Evolutionary conservation across 1,284 basidiomycete genomes (phyloP), one percentile per base, ranked within the genome.

Genomic region (Dichomitus squalens): DNA sequence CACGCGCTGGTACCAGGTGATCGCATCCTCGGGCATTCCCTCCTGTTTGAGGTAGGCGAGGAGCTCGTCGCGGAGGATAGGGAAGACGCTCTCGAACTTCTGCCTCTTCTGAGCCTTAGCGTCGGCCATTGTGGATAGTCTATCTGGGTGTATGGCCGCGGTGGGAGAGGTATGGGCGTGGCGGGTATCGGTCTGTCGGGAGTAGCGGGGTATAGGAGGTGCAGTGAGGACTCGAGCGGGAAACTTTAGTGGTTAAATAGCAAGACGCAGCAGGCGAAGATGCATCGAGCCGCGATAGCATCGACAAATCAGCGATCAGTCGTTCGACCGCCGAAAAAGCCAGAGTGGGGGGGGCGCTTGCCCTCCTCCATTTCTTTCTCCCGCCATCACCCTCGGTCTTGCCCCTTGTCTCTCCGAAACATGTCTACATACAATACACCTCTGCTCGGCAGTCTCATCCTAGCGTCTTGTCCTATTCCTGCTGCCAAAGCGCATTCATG

Each of bases 11-110:
- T 87, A 96, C 93, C 93, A 96, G 51, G 88, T 81, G 41, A 88
- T 74, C 4, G 90, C 93, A 58, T 95, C 93, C 36, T 78, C 68
- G n/a, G 95, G 93, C 86, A 96, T 90, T 25, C 83, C 82, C 69
- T 90, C 79, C 25, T 76, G 74, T 56, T 81, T 78, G 65, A 93
- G 79, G 69, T 91, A 83, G 11, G 76, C 81, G 55, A 94, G 71
- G 29, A 87, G 77, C 70, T 87, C 84, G 57, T 82, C 79, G 35
- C 80, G 78, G 50, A 88, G 80, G 64, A 75, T 69, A 35, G 70
- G 68, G 68, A 77, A 88, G 4, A 79, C 81, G 12, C 60, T 70
- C 63, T 84, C 79, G 66, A 88, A 88, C 59, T 78, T 79, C 20
- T 74, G 71, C 52, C 83, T 79, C 60, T 79, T 76, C 29, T 73